A percentile compares a stretch with the other conserved stretches of the same genome.
These are phyloP conservation scores for Inga leiocalycina DNA, from an alignment of 306 rosid species.

Conservation along the genomic window DNA sequence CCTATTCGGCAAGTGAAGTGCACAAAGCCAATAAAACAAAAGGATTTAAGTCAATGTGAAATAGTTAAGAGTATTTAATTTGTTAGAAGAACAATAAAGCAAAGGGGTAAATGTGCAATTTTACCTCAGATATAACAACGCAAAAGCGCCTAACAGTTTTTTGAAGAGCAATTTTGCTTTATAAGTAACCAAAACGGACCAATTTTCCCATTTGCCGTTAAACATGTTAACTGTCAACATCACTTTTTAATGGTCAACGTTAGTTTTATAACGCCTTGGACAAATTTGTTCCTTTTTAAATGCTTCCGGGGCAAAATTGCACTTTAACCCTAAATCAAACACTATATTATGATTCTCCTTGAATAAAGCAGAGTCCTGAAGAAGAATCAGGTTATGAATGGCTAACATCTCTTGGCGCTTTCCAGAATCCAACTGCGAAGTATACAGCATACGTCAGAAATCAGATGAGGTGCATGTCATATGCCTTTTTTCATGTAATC, in stretches of 20 bases:
- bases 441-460: conserved; percentile 49
- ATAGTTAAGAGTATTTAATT: not conserved
- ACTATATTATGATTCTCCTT: conserved; percentile 2
- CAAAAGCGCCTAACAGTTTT: too few species aligned
- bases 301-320: too few species aligned
- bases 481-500: conserved; percentile 36
- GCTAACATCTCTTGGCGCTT: not conserved
- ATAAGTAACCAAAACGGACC: too few species aligned
- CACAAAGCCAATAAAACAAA: conserved; percentile 1
- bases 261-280: too few species aligned
- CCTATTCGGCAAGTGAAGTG: conserved; percentile 36
- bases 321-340: not conserved
- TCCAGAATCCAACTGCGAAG: conserved; percentile 7
- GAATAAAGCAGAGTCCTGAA: conserved; percentile 19
- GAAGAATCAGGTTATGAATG: conserved; percentile 13
- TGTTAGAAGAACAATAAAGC: conserved; percentile 1
- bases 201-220: too few species aligned
- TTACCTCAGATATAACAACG: too few species aligned
- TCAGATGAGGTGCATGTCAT: conserved; percentile 27
- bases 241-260: too few species aligned
- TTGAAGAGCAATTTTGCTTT: too few species aligned
- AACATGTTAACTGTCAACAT: too few species aligned
- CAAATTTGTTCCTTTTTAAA: too few species aligned
- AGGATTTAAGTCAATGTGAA: not conserved
- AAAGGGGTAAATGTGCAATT: too few species aligned